phyloP scores from a whole-genome alignment of 1,284 basidiomycete genomes.

The Rhodotorula sp. region DNA sequence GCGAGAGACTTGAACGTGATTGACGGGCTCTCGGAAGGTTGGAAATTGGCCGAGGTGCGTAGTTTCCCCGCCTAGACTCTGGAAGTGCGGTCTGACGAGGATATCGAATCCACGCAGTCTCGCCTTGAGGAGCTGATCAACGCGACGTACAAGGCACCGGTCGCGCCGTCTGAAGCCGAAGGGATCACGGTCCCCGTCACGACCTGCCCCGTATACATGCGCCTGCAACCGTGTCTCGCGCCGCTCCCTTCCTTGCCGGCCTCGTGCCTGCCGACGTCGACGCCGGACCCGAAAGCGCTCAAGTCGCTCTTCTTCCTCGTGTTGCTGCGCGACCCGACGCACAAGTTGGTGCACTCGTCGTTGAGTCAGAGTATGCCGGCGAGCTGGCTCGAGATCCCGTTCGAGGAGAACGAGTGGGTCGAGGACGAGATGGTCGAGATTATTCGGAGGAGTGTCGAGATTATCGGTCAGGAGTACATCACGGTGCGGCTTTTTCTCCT shows the following conservation, averaged over 20 bases:
- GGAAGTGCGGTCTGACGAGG: not conserved
- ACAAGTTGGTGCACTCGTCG: constrained; percentile 71
- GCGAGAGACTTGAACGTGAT: constrained; percentile 74
- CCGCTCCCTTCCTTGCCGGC: constrained; percentile 55
- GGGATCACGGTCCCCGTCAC: constrained; percentile 63
- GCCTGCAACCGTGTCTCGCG: constrained; percentile 81
- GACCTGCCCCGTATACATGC: constrained; percentile 86
- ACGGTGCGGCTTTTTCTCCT: constrained; percentile 43
- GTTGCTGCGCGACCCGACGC: constrained; percentile 74
- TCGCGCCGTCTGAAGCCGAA: constrained; percentile 44
- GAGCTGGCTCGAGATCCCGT: constrained; percentile 81
- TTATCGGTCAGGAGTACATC: constrained; percentile 74
- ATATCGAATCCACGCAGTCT: constrained; percentile 56
- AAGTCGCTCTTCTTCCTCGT: constrained; percentile 73
- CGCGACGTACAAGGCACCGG: constrained; percentile 52
- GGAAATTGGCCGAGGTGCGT: constrained; percentile 72
- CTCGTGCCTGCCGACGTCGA: constrained; percentile 57
- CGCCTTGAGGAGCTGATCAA: constrained; percentile 74
- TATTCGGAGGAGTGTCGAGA: constrained; percentile 65
- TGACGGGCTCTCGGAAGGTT: constrained; percentile 75
- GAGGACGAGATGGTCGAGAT: constrained; percentile 86
- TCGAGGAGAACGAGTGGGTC: constrained; percentile 85
- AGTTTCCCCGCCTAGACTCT: too few relatives aligned
- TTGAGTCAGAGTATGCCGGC: constrained; percentile 75
- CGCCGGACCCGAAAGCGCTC: constrained; percentile 68